A percentile compares a stretch with the other conserved stretches of the same genome.
These are phyloP conservation scores for Aeschynomene evenia DNA, from an alignment of 306 rosid genomes.

Conservation along the genomic window DNA sequence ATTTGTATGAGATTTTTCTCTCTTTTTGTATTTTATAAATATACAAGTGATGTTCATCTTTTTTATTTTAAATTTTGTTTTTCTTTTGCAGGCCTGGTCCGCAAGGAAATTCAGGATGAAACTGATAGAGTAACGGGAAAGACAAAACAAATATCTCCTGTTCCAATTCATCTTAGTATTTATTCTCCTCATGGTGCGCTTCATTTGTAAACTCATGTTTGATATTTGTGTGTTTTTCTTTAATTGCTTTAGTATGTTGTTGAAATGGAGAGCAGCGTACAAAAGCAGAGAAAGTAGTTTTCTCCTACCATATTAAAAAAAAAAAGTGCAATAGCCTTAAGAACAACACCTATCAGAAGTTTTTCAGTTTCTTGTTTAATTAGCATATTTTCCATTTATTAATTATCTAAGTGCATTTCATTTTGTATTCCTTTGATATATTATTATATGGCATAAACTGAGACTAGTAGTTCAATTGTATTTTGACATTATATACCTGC, in stretches of 20 bases:
- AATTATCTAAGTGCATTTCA: background rate
- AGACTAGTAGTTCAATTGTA: conserved; percentile 14
- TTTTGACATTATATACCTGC: background rate
- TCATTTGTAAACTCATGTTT: background rate
- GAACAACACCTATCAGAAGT: background rate
- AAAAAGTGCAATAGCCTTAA: conserved; percentile 2
- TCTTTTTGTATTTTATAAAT: background rate
- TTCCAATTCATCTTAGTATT: conserved; percentile 98
- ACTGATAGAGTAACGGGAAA: conserved; percentile 89
- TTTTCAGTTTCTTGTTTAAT: background rate
- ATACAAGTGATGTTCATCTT: background rate
- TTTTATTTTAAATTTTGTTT: conserved; percentile 13
- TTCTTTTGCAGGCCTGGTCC: conserved; percentile 65
- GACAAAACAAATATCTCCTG: conserved; percentile 82
- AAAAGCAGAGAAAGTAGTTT: background rate
- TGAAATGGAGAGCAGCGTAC: background rate
- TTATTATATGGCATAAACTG: background rate
- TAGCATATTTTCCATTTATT: background rate
- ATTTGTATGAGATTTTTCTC: background rate
- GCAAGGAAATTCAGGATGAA: conserved; percentile 92
- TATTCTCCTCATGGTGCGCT: conserved; percentile 86
- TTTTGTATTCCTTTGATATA: conserved; percentile 4
- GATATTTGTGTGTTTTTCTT: background rate
- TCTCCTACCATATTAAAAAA: background rate
- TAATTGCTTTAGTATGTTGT: background rate